Percentiles rank a stretch among this genome's conserved stretches.
Evolutionary conservation across 140 eudicot genomes (phyloP).

Genomic region (Cichorium intybus): DNA sequence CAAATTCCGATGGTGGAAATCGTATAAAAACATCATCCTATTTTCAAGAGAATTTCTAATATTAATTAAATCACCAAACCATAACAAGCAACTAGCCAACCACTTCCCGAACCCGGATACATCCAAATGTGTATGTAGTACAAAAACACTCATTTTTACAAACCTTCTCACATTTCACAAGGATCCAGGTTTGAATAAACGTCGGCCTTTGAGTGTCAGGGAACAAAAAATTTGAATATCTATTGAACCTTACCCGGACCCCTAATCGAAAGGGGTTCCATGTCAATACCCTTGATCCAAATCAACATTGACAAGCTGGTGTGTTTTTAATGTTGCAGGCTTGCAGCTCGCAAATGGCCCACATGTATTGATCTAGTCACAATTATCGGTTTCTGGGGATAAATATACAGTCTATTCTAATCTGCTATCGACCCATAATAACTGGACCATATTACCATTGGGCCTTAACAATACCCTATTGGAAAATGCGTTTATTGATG

Average conservation of each 20-base stretch:
- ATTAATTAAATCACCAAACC: conserved; percentile 40
- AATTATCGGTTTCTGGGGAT: conserved; percentile 16
- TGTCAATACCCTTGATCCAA: conserved; percentile 46
- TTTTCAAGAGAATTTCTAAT: conserved; percentile 11
- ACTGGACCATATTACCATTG: conserved; percentile 17
- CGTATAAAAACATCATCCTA: conserved; percentile 46
- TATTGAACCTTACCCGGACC: conserved; percentile 34
- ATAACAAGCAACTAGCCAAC: conserved; percentile 56
- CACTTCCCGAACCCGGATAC: conserved; percentile 26
- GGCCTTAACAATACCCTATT: conserved; percentile 18
- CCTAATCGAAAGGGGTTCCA: conserved; percentile 29
- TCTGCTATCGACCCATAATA: conserved; percentile 35
- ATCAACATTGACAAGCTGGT: conserved; percentile 41
- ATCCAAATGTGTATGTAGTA: conserved; percentile 36
- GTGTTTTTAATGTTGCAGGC: conserved; percentile 15
- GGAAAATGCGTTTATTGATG: conserved; percentile 9
- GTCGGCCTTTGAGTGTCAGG: conserved; percentile 44
- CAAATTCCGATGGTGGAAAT: conserved; percentile 38
- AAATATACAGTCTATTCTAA: conserved; percentile 25
- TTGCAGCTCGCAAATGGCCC: conserved; percentile 40
- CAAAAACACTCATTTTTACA: conserved; percentile 51
- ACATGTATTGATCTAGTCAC: conserved; percentile 37
- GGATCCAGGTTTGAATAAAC: conserved; percentile 30
- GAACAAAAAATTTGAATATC: conserved; percentile 30
- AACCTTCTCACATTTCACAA: conserved; percentile 27